phyloP scores from a whole-genome alignment of 2,329 filamentous ascomycete genomes.

The Aspergillaceae sp. region DNA sequence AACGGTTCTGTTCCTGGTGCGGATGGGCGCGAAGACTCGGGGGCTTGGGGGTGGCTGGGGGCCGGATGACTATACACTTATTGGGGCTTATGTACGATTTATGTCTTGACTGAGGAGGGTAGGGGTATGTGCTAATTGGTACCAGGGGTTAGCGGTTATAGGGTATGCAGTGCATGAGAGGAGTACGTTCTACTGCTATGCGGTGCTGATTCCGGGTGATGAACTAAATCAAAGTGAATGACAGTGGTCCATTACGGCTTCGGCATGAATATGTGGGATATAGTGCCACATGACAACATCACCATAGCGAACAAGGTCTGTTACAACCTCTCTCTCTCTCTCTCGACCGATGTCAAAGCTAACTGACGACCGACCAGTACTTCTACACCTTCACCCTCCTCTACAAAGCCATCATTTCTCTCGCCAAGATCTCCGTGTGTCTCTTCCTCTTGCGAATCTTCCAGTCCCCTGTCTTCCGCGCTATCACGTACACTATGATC shows the following conservation, averaged over 20 bases:
- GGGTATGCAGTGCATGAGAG: constrained; percentile 6
- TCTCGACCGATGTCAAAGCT: not conserved
- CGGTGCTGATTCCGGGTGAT: not conserved
- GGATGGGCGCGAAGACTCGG: constrained; percentile 1
- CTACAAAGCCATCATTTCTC: constrained; percentile 16
- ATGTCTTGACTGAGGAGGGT: too few species aligned
- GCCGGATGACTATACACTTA: constrained; percentile 3
- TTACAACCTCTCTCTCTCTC: not conserved
- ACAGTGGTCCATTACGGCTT: constrained; percentile 16
- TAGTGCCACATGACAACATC: constrained; percentile 12
- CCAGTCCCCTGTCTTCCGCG: constrained; percentile 10
- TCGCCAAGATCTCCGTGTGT: constrained; percentile 17
- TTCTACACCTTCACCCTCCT: constrained; percentile 12
- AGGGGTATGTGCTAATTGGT: not conserved
- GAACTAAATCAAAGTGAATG: too few species aligned
- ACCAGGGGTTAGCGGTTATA: constrained; percentile 6
- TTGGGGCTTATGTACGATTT: constrained; percentile 9
- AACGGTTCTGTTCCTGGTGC: not conserved
- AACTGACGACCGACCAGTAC: constrained; percentile 1
- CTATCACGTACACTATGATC: constrained; percentile 11
- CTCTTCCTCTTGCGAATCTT: constrained; percentile 18
- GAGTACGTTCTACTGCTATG: constrained; percentile 3
- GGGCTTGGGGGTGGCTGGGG: constrained; percentile 2
- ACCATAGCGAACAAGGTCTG: constrained; percentile 12
- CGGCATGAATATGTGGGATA: constrained; percentile 16